phyloP scores from a whole-genome alignment of 208 protist species.

The Strigomonas culicis region DNA sequence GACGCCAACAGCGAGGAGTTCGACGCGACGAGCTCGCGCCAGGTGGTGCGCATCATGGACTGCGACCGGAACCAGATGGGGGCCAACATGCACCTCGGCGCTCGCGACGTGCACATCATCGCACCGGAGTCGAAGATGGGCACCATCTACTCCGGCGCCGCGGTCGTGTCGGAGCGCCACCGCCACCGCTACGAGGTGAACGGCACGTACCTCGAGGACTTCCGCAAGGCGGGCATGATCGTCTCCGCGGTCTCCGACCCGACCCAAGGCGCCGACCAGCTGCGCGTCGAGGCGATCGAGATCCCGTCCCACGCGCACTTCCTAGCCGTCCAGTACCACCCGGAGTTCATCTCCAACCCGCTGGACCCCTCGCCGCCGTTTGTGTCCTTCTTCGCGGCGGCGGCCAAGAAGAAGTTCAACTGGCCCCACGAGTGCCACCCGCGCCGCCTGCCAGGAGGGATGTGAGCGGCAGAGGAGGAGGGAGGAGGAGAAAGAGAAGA shows the following conservation, averaged over 20 bases:
- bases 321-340: slow-evolving; percentile 98
- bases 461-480: slow-evolving; percentile 7
- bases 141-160: slow-evolving; percentile 83
- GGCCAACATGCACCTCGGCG: slow-evolving; percentile 99
- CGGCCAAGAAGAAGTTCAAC: slow-evolving; percentile 52
- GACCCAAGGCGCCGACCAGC: slow-evolving; percentile 78
- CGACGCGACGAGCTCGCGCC: slow-evolving; percentile 62
- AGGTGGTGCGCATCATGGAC: slow-evolving; percentile 98
- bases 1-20: slow-evolving; percentile 97
- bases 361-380: slow-evolving; percentile 96
- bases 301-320: slow-evolving; percentile 84
- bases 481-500: not conserved
- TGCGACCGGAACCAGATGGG: slow-evolving; percentile 93
- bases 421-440: slow-evolving; percentile 46
- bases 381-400: slow-evolving; percentile 94
- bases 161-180: slow-evolving; percentile 94
- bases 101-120: slow-evolving; percentile 75
- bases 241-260: slow-evolving; percentile 91
- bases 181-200: slow-evolving; percentile 99
- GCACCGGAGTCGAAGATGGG: slow-evolving; percentile 57
- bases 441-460: slow-evolving; percentile 32
- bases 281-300: slow-evolving; percentile 91
- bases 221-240: slow-evolving; percentile 88
- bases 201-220: slow-evolving; percentile 81
- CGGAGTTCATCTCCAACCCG: slow-evolving; percentile 96